Conservation (phyloP, 108 stramenopile species). For the Conticribra weissflogii region DNA sequence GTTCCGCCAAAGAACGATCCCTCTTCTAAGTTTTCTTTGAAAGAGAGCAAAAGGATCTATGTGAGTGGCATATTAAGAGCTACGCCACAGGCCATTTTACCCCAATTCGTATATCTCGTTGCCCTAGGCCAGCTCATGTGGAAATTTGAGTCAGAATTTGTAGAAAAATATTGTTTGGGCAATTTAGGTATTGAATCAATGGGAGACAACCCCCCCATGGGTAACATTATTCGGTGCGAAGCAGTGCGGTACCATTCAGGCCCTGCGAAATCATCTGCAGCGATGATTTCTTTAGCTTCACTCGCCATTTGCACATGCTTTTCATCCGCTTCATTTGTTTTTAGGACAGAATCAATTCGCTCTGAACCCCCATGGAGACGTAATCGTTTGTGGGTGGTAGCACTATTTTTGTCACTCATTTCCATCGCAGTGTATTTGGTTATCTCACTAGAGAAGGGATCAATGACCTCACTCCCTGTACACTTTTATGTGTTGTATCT, state of each 20-base stretch:
- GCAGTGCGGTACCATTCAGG: constrained; percentile 65
- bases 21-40: constrained; percentile 64
- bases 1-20: constrained; percentile 86
- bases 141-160: constrained; percentile 38
- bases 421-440: constrained; percentile 51
- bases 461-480: constrained; percentile 60
- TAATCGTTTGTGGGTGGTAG: constrained; percentile 64
- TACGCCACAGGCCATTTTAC: constrained; percentile 59
- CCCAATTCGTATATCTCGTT: constrained; percentile 73
- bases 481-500: constrained; percentile 62
- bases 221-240: constrained; percentile 65
- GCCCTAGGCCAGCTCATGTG: constrained; percentile 53
- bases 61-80: constrained; percentile 53
- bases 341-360: constrained; percentile 57
- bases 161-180: constrained; percentile 26
- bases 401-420: constrained; percentile 34
- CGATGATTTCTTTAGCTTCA: constrained; percentile 56
- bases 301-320: constrained; percentile 65
- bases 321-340: constrained; percentile 67
- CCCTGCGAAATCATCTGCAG: constrained; percentile 55
- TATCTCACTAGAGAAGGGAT: constrained; percentile 44
- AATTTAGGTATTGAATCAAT: not conserved
- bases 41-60: constrained; percentile 55
- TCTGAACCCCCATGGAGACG: constrained; percentile 66
- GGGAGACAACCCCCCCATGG: constrained; percentile 1